These are phyloP conservation scores for Trametes hirsuta DNA, from an alignment of 1,284 basidiomycete genomes.

Conservation along the genomic window DNA sequence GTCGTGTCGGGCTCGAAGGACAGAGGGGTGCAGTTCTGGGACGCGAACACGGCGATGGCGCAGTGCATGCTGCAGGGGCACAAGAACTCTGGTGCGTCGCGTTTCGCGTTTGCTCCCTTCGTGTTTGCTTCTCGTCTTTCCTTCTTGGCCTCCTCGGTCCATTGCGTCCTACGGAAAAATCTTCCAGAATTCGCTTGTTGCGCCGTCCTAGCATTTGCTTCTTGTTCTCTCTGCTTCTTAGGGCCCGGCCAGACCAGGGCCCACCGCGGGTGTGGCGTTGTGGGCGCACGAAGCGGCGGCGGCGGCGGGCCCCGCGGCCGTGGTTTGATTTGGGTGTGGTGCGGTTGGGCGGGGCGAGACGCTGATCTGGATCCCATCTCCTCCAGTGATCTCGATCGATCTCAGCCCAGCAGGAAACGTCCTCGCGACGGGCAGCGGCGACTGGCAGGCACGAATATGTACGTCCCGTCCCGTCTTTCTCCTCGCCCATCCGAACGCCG, in stretches of 20 bases:
- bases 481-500: not conserved
- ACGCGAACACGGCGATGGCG: slow-evolving; percentile 64
- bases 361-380: slow-evolving; percentile 10
- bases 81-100: slow-evolving; percentile 73
- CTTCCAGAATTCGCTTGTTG: too few species aligned
- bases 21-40: slow-evolving; percentile 79
- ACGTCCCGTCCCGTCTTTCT: slow-evolving; percentile 28
- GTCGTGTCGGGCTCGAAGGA: slow-evolving; percentile 82
- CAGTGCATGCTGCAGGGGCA: slow-evolving; percentile 85
- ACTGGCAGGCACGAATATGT: slow-evolving; percentile 84
- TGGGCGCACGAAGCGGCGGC: not conserved
- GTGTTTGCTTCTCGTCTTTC: not conserved
- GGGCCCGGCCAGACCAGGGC: too few species aligned
- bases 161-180: not conserved
- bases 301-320: not conserved
- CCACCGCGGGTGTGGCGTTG: not conserved
- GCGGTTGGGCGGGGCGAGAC: not conserved
- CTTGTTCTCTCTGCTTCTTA: too few species aligned
- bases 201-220: too few species aligned
- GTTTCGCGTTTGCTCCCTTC: not conserved
- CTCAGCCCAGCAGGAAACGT: slow-evolving; percentile 73
- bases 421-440: slow-evolving; percentile 82
- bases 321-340: not conserved
- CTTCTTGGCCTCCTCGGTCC: not conserved
- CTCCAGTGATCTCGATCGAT: slow-evolving; percentile 80